These are phyloP conservation scores for Mycena albidolilacea DNA, from an alignment of 768 basidiomycete genomes.

Conservation along the genomic window DNA sequence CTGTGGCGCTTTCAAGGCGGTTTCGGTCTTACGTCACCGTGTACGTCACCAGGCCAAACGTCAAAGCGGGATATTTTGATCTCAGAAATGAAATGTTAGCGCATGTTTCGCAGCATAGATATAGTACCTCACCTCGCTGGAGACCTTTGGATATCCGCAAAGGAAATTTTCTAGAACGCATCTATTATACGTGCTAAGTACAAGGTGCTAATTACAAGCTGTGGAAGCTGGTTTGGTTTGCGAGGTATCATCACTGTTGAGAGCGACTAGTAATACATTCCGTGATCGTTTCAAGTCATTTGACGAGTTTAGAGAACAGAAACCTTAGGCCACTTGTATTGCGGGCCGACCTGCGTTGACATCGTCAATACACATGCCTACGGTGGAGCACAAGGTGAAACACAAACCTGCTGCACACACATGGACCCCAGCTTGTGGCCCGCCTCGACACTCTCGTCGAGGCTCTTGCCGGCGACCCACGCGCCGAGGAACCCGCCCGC, in stretches of 20 bases:
- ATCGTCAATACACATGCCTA: background rate
- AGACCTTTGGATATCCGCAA: too few species aligned
- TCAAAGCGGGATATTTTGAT: conserved; percentile 13
- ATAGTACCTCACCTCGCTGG: too few species aligned
- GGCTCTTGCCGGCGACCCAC: conserved; percentile 79
- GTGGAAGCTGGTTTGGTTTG: conserved; percentile 40
- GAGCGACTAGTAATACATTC: conserved; percentile 40
- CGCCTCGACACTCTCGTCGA: conserved; percentile 84
- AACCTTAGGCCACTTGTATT: conserved; percentile 69
- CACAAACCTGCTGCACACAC: conserved; percentile 83
- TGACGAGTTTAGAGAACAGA: conserved; percentile 49
- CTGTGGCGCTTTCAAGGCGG: background rate
- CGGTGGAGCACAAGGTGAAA: background rate
- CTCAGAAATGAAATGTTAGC: too few species aligned
- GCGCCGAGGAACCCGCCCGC: conserved; percentile 97
- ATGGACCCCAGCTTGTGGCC: conserved; percentile 92
- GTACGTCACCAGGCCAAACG: background rate
- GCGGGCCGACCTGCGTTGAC: conserved; percentile 60
- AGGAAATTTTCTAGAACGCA: conserved; percentile 4
- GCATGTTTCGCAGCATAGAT: too few species aligned
- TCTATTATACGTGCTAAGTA: conserved; percentile 22
- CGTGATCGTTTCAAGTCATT: background rate
- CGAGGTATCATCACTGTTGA: conserved; percentile 42
- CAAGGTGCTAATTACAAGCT: conserved; percentile 38
- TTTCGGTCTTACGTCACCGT: background rate